Evolutionary conservation across 192 early-diverging fungal species (phyloP).

Genomic region (Linnemannia hyalina): DNA sequence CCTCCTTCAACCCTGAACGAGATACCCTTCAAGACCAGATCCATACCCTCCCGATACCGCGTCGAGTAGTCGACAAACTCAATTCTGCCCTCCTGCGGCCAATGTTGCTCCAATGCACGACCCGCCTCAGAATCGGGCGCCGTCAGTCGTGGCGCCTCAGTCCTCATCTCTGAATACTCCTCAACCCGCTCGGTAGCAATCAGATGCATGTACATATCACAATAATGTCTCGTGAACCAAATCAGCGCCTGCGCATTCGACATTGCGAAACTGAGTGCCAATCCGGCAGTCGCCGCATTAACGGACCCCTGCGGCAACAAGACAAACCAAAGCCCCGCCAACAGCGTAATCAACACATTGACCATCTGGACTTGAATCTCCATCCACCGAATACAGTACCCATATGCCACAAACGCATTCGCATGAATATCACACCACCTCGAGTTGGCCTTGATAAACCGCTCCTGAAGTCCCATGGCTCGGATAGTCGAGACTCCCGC

Average conservation of each 20-base stretch:
- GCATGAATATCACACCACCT: neutral
- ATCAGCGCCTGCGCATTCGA: conserved; percentile 82
- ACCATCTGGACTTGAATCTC: conserved; percentile 22
- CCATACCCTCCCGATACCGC: conserved; percentile 79
- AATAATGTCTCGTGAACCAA: conserved; percentile 85
- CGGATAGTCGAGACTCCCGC: conserved; percentile 67
- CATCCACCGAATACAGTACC: conserved; percentile 24
- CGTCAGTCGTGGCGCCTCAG: conserved; percentile 35
- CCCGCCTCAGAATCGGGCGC: conserved; percentile 59
- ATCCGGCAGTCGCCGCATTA: conserved; percentile 79
- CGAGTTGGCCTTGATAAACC: conserved; percentile 72
- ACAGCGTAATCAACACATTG: conserved; percentile 39
- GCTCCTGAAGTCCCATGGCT: conserved; percentile 50
- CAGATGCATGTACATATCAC: conserved; percentile 70
- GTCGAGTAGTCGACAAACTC: conserved; percentile 77
- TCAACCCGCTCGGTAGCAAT: conserved; percentile 40
- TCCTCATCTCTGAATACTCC: conserved; percentile 40
- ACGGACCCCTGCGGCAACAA: conserved; percentile 70
- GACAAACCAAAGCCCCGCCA: conserved; percentile 34
- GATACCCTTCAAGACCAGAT: conserved; percentile 61
- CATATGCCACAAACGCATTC: conserved; percentile 18
- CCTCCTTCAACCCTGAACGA: conserved; percentile 20
- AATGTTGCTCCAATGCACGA: conserved; percentile 73
- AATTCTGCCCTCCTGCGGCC: conserved; percentile 61
- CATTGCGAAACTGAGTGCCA: conserved; percentile 77